Conservation (phyloP, 148 eudicot species). For the Polygonum aviculare region DNA sequence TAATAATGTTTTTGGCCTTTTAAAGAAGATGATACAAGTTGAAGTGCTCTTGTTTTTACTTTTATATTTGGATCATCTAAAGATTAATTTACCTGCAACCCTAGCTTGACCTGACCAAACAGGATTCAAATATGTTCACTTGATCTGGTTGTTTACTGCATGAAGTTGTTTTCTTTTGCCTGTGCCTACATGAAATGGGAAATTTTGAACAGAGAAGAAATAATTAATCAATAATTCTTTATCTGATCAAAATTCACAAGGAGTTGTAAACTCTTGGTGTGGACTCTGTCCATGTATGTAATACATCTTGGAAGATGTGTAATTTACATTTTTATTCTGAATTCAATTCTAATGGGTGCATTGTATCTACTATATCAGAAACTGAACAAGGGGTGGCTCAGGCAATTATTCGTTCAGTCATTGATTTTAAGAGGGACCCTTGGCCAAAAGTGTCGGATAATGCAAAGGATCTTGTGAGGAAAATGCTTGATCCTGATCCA, state of each 20-base stretch:
- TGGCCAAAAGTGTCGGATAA: constrained; percentile 73
- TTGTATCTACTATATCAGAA: constrained; percentile 25
- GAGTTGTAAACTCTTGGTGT: neutral
- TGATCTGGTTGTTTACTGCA: neutral
- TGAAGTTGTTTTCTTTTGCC: neutral
- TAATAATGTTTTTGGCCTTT: too few species aligned
- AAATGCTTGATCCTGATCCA: constrained; percentile 77
- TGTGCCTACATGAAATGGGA: neutral
- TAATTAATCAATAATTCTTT: too few species aligned
- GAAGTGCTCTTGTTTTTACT: too few species aligned
- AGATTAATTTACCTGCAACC: neutral
- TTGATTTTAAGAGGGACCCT: constrained; percentile 71
- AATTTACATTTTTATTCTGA: too few species aligned
- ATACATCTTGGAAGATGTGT: neutral
- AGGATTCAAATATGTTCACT: neutral
- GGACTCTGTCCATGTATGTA: neutral
- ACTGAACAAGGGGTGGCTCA: constrained; percentile 87
- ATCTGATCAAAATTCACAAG: too few species aligned
- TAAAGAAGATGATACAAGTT: too few species aligned
- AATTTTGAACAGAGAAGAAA: too few species aligned
- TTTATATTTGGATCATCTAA: neutral
- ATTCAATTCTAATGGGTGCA: too few species aligned
- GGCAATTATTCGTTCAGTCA: constrained; percentile 67
- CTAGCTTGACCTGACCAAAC: neutral
- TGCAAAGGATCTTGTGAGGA: constrained; percentile 70